phyloP scores from a whole-genome alignment of 2,329 filamentous ascomycete species.

The Botryotinia calthae region DNA sequence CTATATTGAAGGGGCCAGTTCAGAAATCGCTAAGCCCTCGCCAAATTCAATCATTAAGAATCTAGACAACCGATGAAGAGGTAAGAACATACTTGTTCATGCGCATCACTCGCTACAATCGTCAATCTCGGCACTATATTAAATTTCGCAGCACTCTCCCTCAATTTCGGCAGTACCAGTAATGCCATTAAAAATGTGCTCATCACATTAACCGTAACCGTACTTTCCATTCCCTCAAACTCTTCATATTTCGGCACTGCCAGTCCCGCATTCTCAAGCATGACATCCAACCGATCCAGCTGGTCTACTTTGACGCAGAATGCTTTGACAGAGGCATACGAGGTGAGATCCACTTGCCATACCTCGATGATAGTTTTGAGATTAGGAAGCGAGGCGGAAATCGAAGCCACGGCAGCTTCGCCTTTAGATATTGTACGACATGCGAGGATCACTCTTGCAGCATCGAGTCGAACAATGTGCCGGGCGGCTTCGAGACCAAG shows the following conservation, averaged over 20 bases:
- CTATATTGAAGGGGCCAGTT: not conserved
- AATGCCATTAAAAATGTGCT: conserved; percentile 38
- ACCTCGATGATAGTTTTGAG: conserved; percentile 40
- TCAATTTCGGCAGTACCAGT: conserved; percentile 35
- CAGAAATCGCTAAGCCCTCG: too few species aligned
- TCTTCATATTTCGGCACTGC: conserved; percentile 26
- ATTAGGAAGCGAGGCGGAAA: conserved; percentile 15
- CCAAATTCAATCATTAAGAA: not conserved
- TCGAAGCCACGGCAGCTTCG: conserved; percentile 20
- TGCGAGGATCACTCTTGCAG: conserved; percentile 35
- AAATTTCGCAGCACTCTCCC: conserved; percentile 27
- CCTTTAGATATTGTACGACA: conserved; percentile 29
- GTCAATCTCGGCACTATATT: conserved; percentile 29
- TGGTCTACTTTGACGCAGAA: conserved; percentile 43
- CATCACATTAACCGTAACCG: conserved; percentile 38
- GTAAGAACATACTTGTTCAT: conserved; percentile 29
- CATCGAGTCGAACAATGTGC: conserved; percentile 39
- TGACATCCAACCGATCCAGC: conserved; percentile 46
- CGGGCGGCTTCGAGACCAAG: conserved; percentile 47
- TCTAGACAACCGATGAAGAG: not conserved
- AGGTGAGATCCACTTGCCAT: conserved; percentile 50
- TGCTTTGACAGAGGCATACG: conserved; percentile 46
- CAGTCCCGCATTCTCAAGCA: conserved; percentile 42
- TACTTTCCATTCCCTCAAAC: conserved; percentile 32
- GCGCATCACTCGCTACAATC: conserved; percentile 34